These are phyloP conservation scores for Blastobotrys illinoisensis DNA, from an alignment of 1,139 yeast genomes.

Conservation along the genomic window DNA sequence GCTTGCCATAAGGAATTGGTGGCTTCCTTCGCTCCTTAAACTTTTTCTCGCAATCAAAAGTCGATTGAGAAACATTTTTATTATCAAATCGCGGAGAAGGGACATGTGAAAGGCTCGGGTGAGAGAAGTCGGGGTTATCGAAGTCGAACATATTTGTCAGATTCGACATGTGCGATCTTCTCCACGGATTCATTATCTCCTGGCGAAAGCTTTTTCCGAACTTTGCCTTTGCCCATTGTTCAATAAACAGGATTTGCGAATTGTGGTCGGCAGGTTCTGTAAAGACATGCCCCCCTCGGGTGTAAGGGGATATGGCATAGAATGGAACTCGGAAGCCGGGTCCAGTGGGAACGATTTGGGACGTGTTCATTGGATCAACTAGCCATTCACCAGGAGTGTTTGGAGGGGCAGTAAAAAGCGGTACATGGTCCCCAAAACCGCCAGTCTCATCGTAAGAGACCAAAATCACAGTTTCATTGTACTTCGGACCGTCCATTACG, in stretches of 20 bases:
- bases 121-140: constrained; percentile 16
- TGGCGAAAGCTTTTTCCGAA: constrained; percentile 13
- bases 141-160: constrained; percentile 24
- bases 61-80: constrained; percentile 1
- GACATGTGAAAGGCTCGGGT: constrained; percentile 13
- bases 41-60: constrained; percentile 7
- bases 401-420: constrained; percentile 17
- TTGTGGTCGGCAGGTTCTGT: constrained; percentile 23
- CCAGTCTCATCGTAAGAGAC: constrained; percentile 25
- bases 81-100: constrained; percentile 10
- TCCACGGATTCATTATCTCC: constrained; percentile 21
- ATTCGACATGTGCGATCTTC: constrained; percentile 25
- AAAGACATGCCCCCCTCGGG: constrained; percentile 23
- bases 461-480: constrained; percentile 19
- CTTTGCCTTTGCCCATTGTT: constrained; percentile 15
- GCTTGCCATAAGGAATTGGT: constrained; percentile 19
- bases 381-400: constrained; percentile 18
- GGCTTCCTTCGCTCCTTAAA: constrained; percentile 6
- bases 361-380: constrained; percentile 10
- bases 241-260: constrained; percentile 22
- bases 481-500: constrained; percentile 15
- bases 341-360: constrained; percentile 14
- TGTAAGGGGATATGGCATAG: constrained; percentile 20
- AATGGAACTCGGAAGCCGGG: constrained; percentile 20
- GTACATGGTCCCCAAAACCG: constrained; percentile 25